Percentiles rank a stretch among this genome's conserved stretches.
These are phyloP conservation scores for Waitea zeae DNA, from an alignment of 1,284 basidiomycete genomes.

Conservation along the genomic window DNA sequence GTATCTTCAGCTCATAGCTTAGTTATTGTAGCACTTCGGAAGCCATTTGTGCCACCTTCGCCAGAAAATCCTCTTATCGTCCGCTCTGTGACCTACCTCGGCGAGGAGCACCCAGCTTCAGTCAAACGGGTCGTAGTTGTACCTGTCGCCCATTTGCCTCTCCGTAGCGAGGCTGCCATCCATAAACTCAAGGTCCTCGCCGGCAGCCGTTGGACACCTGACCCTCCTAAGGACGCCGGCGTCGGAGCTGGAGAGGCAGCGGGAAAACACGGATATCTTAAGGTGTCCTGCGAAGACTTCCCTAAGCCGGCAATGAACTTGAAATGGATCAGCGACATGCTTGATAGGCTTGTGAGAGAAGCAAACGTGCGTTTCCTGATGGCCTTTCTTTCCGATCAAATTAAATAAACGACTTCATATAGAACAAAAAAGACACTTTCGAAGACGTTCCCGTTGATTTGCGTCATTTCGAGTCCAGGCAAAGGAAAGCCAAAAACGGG, in stretches of 20 bases:
- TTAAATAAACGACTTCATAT: slow-evolving; percentile 31
- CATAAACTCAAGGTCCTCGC: slow-evolving; percentile 74
- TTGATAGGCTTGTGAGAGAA: slow-evolving; percentile 53
- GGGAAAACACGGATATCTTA: slow-evolving; percentile 61
- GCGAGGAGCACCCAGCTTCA: slow-evolving; percentile 52
- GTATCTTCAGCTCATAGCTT: slow-evolving; percentile 4
- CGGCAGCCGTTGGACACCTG: slow-evolving; percentile 66
- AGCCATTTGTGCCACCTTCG: slow-evolving; percentile 53
- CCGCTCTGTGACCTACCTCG: slow-evolving; percentile 61
- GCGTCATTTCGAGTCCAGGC: slow-evolving; percentile 57
- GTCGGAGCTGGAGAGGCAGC: slow-evolving; percentile 20
- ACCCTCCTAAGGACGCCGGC: slow-evolving; percentile 53
- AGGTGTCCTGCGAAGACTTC: slow-evolving; percentile 76
- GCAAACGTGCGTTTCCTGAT: slow-evolving; percentile 49
- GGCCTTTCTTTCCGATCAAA: slow-evolving; percentile 3
- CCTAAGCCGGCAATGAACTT: slow-evolving; percentile 65
- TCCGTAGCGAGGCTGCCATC: slow-evolving; percentile 39
- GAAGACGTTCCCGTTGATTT: slow-evolving; percentile 57
- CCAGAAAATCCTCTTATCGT: slow-evolving; percentile 42
- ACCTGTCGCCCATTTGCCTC: slow-evolving; percentile 52
- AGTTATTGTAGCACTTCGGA: slow-evolving; percentile 44
- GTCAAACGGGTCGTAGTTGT: slow-evolving; percentile 58
- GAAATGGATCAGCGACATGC: slow-evolving; percentile 69
- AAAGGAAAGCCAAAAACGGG: slow-evolving; percentile 51
- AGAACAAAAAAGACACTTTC: slow-evolving; percentile 32